Base-by-base conservation (phyloP, 495 filamentous ascomycete species). In the Aspergillus cristatus region DNA sequence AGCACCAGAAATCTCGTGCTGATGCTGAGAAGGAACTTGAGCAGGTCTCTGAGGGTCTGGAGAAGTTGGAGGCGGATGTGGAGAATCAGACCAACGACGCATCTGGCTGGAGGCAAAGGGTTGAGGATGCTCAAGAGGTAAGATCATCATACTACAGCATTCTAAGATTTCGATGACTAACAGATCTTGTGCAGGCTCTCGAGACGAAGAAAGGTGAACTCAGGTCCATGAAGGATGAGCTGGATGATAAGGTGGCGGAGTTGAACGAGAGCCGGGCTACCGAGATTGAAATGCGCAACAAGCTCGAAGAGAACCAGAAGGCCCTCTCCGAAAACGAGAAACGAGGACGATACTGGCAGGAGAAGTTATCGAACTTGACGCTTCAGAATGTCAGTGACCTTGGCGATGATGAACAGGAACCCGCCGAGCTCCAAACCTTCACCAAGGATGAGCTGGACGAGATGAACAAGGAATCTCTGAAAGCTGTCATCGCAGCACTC, bases 251-350 rank as follows among this genome's bases (percentile, higher is more conserved):
- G 68, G 81, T 79, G 12, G 73, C 81, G 3, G 87, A 93, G 45
- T 68, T 97, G 28, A 97, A 97, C 53, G 84, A 84, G 53, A 94
- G 80, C 2, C 78, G 91, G 1, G 89, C 85, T 3, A 71, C 81
- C 12, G 93, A 97, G 61, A 94, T 98, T 42, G 91, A 97, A 58
- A 96, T 96, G 87, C 85, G 87, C 35, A 96, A 96, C 58, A 91
- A 94, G 58, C 77, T 97, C 13, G 62, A 97, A 51, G 89, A 97
- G 55, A 89, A 87, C 62, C 86, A 94, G 46, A 98, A 96, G 60
- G 75, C 80, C 8, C 73, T 95, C 15, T 53, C 62, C 6, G 91
- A 98, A 43, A 90, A 91, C 60, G 82, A 94, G 54, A 89, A 86
- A 62, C 77, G 84, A 13, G 66, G 82, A 12, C 71, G 67, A 18